Percentiles rank a stretch among this genome's conserved stretches.
phyloP scores from a whole-genome alignment of 2,329 filamentous ascomycete genomes.

The Pyrenochaeta sp. region DNA sequence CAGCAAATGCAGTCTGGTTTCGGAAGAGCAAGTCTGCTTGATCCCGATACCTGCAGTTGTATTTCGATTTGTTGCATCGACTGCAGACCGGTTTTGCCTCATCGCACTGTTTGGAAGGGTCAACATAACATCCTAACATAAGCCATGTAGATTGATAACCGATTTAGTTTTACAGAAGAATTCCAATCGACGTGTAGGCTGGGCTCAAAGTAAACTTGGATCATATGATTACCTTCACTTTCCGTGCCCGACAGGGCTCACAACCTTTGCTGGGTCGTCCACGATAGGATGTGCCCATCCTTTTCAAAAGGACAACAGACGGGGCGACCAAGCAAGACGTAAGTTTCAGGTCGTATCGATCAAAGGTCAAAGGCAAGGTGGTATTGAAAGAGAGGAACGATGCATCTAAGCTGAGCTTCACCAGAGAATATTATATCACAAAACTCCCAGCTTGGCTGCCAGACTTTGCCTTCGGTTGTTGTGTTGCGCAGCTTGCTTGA shows the following conservation, averaged over 20 bases:
- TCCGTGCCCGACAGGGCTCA: conserved; percentile 43
- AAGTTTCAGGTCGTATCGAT: too few relatives aligned
- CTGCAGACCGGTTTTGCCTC: conserved; percentile 41
- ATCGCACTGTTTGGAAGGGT: conserved; percentile 34
- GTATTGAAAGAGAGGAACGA: not conserved
- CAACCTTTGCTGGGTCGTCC: conserved; percentile 48
- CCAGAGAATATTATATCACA: not conserved
- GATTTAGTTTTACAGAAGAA: not conserved
- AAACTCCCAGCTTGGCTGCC: not conserved
- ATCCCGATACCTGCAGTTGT: conserved; percentile 45
- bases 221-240: conserved; percentile 41
- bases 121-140: not conserved
- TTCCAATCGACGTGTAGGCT: not conserved
- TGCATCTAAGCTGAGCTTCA: too few relatives aligned
- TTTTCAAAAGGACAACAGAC: not conserved
- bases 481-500: not conserved
- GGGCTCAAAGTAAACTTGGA: not conserved
- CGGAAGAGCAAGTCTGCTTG: conserved; percentile 43
- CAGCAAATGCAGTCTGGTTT: conserved; percentile 44
- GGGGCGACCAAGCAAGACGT: not conserved
- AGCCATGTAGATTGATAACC: not conserved
- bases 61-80: conserved; percentile 37
- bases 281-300: conserved; percentile 39
- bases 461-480: not conserved
- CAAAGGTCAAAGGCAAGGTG: not conserved